These are phyloP conservation scores for Russula earlei DNA, from an alignment of 768 basidiomycete species.

Conservation along the genomic window DNA sequence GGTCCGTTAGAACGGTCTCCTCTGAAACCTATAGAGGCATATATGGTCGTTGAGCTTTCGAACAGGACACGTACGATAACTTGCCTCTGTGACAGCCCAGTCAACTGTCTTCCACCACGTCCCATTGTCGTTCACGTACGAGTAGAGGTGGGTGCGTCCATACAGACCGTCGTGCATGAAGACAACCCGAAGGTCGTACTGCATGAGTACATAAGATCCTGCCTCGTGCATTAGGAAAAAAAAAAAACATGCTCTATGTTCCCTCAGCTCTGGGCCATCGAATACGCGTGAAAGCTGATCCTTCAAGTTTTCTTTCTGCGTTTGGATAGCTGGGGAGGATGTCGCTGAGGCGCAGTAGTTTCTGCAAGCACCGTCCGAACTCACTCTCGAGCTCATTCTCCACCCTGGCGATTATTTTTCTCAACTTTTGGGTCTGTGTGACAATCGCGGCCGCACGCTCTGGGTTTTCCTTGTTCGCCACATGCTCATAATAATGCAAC, in stretches of 20 bases:
- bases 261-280: constrained; percentile 56
- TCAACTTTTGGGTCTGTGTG: constrained; percentile 41
- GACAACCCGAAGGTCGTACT: constrained; percentile 79
- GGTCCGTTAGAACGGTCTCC: constrained; percentile 56
- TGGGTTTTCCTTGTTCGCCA: constrained; percentile 42
- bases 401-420: constrained; percentile 41
- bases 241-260: constrained; percentile 38
- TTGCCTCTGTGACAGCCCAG: constrained; percentile 54
- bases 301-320: constrained; percentile 37
- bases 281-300: constrained; percentile 38
- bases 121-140: constrained; percentile 60
- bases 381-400: constrained; percentile 47
- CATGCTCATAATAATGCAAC: constrained; percentile 62
- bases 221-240: neutral
- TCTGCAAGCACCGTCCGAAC: constrained; percentile 4
- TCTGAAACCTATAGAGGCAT: constrained; percentile 50
- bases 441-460: constrained; percentile 38
- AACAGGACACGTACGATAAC: neutral
- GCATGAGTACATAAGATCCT: neutral
- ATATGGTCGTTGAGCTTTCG: neutral
- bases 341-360: neutral
- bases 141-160: constrained; percentile 69
- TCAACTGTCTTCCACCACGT: constrained; percentile 81
- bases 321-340: constrained; percentile 40
- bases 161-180: constrained; percentile 70